Evolutionary conservation across 768 basidiomycete species (phyloP).

Genomic region (Tylopilus intermedius): DNA sequence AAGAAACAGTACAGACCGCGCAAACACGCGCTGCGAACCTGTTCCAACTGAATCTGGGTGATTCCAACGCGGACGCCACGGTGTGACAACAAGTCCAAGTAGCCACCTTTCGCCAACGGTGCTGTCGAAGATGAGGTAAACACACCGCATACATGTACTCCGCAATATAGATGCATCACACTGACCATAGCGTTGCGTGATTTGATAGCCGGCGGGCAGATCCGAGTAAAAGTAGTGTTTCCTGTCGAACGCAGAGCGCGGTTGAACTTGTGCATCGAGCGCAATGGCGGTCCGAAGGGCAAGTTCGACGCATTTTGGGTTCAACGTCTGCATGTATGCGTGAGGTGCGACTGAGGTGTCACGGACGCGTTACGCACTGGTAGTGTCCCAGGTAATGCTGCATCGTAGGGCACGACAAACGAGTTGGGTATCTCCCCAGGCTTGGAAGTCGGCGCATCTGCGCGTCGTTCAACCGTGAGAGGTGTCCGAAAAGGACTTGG

Average conservation of each 20-base stretch:
- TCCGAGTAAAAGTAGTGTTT: constrained; percentile 99
- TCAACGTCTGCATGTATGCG: constrained; percentile 33
- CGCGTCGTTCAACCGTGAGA: not conserved
- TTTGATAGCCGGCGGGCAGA: constrained; percentile 91
- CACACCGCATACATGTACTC: not conserved
- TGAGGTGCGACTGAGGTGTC: not conserved
- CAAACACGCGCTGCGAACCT: constrained; percentile 46
- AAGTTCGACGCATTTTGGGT: constrained; percentile 68
- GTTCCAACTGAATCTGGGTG: constrained; percentile 93
- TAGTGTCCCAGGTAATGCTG: constrained; percentile 88
- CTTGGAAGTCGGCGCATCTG: constrained; percentile 41
- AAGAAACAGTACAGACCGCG: not conserved
- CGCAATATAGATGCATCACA: not conserved
- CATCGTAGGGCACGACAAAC: constrained; percentile 73
- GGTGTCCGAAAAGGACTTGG: not conserved
- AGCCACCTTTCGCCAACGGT: constrained; percentile 71
- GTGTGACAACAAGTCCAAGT: constrained; percentile 40
- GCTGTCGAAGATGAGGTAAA: constrained; percentile 39
- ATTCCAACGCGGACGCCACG: constrained; percentile 59
- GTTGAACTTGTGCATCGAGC: constrained; percentile 59
- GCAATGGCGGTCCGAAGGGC: constrained; percentile 80
- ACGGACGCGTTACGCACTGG: constrained; percentile 52
- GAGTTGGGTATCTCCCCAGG: constrained; percentile 60
- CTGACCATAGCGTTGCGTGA: constrained; percentile 90
- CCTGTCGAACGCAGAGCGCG: constrained; percentile 80